Evolutionary conservation across 306 rosid genomes (phyloP).

Genomic region (Herpetospermum pedunculosum): DNA sequence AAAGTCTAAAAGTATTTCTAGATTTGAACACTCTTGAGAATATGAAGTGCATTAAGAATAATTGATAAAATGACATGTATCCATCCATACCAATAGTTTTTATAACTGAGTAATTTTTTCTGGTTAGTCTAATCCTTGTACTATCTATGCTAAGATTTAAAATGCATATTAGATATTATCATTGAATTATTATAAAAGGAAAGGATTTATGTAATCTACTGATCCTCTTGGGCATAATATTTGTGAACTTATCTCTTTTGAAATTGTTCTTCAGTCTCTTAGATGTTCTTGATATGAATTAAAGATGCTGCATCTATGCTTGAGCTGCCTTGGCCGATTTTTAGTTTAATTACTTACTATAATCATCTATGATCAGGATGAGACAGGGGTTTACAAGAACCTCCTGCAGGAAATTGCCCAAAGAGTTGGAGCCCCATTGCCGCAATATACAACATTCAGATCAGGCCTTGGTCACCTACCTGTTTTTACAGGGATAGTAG

Average conservation of each 20-base stretch:
- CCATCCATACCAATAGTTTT: not conserved
- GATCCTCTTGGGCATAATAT: not conserved
- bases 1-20: not conserved
- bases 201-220: not conserved
- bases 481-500: conserved; percentile 90
- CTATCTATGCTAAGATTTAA: not conserved
- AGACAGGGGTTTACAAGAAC: conserved; percentile 97
- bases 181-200: not conserved
- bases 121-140: not conserved
- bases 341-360: not conserved
- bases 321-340: not conserved
- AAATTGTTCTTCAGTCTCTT: not conserved
- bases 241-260: not conserved
- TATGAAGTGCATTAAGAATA: not conserved
- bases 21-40: not conserved
- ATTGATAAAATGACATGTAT: not conserved
- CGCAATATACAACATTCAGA: conserved; percentile 83
- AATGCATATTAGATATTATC: not conserved
- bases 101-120: not conserved
- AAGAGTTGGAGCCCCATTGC: conserved; percentile 95
- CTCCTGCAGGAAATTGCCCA: conserved; percentile 97
- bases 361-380: conserved; percentile 41
- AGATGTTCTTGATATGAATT: not conserved
- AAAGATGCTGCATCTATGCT: not conserved
- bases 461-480: conserved; percentile 96